A percentile compares a stretch with the other conserved stretches of the same genome.
Conservation (phyloP, 2,329 filamentous ascomycete genomes). For the Canariomyces notabilis region DNA sequence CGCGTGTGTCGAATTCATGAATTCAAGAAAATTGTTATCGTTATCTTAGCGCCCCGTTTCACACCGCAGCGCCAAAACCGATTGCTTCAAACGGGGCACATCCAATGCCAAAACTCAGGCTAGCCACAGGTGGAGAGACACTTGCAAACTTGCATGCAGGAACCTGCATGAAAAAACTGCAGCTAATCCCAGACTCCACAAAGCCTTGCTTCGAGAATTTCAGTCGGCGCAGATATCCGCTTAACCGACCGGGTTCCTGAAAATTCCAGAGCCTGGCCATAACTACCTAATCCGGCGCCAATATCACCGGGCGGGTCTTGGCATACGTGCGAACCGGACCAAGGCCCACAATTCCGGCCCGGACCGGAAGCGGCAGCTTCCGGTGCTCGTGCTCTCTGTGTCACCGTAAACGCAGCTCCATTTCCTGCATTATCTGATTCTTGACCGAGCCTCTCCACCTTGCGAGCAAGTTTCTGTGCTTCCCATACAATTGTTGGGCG, state of each 20-base stretch:
- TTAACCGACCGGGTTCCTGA: too few species aligned
- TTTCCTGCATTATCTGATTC: not conserved
- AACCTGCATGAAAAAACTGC: not conserved
- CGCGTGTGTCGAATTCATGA: constrained; percentile 5
- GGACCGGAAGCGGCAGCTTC: too few species aligned
- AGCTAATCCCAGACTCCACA: not conserved
- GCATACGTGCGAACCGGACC: too few species aligned
- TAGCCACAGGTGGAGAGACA: not conserved
- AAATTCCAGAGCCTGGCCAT: too few species aligned
- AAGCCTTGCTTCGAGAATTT: not conserved
- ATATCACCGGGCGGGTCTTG: too few species aligned
- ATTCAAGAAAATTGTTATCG: constrained; percentile 2
- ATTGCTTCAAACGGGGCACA: not conserved
- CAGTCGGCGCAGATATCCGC: too few species aligned
- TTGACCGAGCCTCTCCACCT: too few species aligned
- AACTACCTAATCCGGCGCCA: too few species aligned
- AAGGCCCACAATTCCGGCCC: not conserved
- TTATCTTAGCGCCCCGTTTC: constrained; percentile 8
- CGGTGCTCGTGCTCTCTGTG: too few species aligned
- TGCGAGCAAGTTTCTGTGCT: too few species aligned
- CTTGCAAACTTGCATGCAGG: not conserved
- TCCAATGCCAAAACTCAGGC: too few species aligned
- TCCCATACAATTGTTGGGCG: too few species aligned
- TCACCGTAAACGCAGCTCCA: not conserved
- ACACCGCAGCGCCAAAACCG: not conserved